Conservation (phyloP, 352 stramenopile species). For the Phytophthora hybrid region DNA sequence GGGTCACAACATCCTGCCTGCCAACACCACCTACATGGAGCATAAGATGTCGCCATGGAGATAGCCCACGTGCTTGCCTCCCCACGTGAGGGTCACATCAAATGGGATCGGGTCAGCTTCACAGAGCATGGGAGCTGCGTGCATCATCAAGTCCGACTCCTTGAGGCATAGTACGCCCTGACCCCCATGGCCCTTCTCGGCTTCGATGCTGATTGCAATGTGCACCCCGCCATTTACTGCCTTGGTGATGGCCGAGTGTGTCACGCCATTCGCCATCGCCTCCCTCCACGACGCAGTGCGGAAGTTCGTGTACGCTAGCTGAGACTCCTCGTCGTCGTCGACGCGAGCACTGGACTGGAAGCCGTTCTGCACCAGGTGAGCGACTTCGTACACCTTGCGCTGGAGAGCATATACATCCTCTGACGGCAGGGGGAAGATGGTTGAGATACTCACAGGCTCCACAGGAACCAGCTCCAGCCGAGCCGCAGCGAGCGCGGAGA, state of each 20-base stretch:
- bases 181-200: slow-evolving; percentile 61
- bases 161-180: slow-evolving; percentile 78
- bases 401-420: slow-evolving; percentile 80
- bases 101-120: slow-evolving; percentile 68
- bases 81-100: slow-evolving; percentile 76
- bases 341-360: slow-evolving; percentile 71
- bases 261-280: slow-evolving; percentile 61
- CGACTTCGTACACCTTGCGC: slow-evolving; percentile 79
- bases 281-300: slow-evolving; percentile 69
- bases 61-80: slow-evolving; percentile 71
- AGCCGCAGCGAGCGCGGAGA: slow-evolving; percentile 42
- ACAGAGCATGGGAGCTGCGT: slow-evolving; percentile 50
- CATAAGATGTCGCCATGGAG: slow-evolving; percentile 58
- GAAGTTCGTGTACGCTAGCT: slow-evolving; percentile 80
- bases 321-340: slow-evolving; percentile 70
- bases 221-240: slow-evolving; percentile 75
- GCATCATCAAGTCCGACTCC: slow-evolving; percentile 58
- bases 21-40: slow-evolving; percentile 40
- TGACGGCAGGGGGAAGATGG: slow-evolving; percentile 78
- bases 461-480: slow-evolving; percentile 60
- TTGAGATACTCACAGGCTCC: slow-evolving; percentile 72
- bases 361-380: slow-evolving; percentile 71
- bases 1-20: slow-evolving; percentile 10
- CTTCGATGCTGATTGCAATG: slow-evolving; percentile 76
- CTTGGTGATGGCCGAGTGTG: slow-evolving; percentile 73